Evolutionary conservation across 495 filamentous ascomycete species (phyloP).

Genomic region (Halenospora varia): DNA sequence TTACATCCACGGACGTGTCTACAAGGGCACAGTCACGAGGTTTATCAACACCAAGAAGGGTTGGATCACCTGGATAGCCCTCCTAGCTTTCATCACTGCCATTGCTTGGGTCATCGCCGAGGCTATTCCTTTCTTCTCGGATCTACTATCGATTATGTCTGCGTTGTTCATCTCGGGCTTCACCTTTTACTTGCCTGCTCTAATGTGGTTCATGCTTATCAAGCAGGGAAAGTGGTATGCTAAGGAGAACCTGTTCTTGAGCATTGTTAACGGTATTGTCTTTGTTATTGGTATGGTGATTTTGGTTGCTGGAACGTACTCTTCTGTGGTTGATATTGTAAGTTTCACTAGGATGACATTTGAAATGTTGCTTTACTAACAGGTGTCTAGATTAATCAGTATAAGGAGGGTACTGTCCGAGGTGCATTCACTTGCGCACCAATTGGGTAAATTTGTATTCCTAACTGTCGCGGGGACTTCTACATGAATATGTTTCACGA

Average conservation of each 20-base stretch:
- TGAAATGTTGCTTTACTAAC: no score
- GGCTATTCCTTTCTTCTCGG: constrained; percentile 68
- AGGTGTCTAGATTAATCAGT: no score
- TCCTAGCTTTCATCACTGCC: constrained; percentile 54
- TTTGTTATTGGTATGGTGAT: constrained; percentile 52
- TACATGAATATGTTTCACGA: no score
- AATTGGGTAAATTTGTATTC: no score
- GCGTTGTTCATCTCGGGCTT: constrained; percentile 61
- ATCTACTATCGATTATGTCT: constrained; percentile 56
- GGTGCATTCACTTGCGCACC: no score
- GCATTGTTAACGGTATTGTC: constrained; percentile 43
- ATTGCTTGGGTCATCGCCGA: constrained; percentile 68
- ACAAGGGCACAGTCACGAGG: constrained; percentile 41
- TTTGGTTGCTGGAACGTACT: constrained; percentile 54
- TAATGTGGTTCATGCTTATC: constrained; percentile 63
- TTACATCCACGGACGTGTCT: neutral
- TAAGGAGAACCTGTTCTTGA: constrained; percentile 40
- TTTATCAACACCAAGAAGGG: constrained; percentile 58
- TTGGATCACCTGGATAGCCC: constrained; percentile 54
- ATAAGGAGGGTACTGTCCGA: no score
- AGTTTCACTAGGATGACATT: no score
- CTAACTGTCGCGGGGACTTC: no score
- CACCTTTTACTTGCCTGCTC: constrained; percentile 59
- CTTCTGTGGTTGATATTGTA: constrained; percentile 51
- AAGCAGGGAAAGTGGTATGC: constrained; percentile 45